Conservation (phyloP, 2,329 filamentous ascomycete genomes). For the Bipolaris cookei region DNA sequence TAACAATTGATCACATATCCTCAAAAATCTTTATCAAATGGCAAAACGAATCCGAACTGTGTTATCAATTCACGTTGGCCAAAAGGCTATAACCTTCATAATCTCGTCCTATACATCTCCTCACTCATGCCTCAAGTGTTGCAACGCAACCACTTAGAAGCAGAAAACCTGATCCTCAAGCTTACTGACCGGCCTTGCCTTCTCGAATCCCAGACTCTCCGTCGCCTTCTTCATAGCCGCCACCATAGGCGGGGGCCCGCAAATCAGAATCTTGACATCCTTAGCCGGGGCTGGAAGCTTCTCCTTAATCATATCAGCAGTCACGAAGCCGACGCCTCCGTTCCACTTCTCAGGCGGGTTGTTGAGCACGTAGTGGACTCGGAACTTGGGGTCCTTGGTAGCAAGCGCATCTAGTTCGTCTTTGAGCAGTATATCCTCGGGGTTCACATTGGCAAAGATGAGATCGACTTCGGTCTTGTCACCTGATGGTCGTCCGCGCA, state of each 20-base stretch:
- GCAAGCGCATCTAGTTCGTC: slow-evolving; percentile 86
- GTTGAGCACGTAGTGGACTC: slow-evolving; percentile 94
- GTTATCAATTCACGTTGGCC: neutral
- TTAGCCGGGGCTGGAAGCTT: slow-evolving; percentile 79
- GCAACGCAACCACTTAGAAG: slow-evolving; percentile 64
- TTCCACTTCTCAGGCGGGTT: slow-evolving; percentile 91
- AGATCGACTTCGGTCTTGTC: slow-evolving; percentile 86
- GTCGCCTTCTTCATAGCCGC: slow-evolving; percentile 96
- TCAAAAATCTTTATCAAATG: too few species aligned
- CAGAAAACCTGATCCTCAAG: slow-evolving; percentile 97
- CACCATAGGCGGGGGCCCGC: slow-evolving; percentile 96
- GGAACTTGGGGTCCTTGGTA: slow-evolving; percentile 78
- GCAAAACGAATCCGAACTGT: neutral
- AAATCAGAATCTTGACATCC: slow-evolving; percentile 93
- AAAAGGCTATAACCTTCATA: neutral
- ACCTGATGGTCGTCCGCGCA: slow-evolving; percentile 74
- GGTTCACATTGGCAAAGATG: slow-evolving; percentile 95
- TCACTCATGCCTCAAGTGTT: too few species aligned
- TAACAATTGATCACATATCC: too few species aligned
- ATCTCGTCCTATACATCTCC: neutral
- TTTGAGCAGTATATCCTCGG: slow-evolving; percentile 89
- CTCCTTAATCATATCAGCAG: slow-evolving; percentile 91
- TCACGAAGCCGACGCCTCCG: slow-evolving; percentile 93
- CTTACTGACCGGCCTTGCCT: slow-evolving; percentile 95
- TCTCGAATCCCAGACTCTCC: slow-evolving; percentile 86